Evolutionary conservation across 2,329 filamentous ascomycete genomes (phyloP), one percentile per base, ranked within the genome.

Genomic region (Dryadomyces quercivorus): DNA sequence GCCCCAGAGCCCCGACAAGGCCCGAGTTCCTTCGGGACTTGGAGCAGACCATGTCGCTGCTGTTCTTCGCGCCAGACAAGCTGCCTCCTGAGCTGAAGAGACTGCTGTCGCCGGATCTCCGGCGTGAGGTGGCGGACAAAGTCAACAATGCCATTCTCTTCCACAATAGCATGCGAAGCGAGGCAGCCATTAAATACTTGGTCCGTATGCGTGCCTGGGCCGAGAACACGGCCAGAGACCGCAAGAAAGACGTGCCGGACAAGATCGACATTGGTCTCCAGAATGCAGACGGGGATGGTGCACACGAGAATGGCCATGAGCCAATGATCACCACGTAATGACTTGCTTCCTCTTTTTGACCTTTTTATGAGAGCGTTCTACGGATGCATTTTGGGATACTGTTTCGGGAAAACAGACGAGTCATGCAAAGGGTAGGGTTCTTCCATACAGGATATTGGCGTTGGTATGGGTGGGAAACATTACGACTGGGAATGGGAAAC

Each of bases 81-180:
- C 77, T 96, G 42, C 81, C 87, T 47, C 83, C 87, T 2, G 82
- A 87, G 50, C 74, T 96, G 36, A 82, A 85, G 42, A 81, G 81
- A 49, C 74, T 98, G 31, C 73, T 98, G 18, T 80, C 95, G 60
- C 87, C 91, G 2, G 78, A 82, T 50, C 76, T 97, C 47, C 83
- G 93, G 58, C 82, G 84, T 61, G 81, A 85, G 46, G 90, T 96
- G n/a, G 93, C 93, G 5, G 84, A 84, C 58, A 79, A 80, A 61
- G 93, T 98, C 53, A 98, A 98, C 65, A 84, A 90, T 68, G 88
- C 90, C 12, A 89, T 98, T 53, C 72, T 97, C 26, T 75, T 80
- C 55, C 82, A 78, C 51, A 85, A 91, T 65, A 84, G 85, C 21
- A 75, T 82, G 61, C 77, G 83, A 58, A 81, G 85, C 58, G 88